phyloP scores from a whole-genome alignment of 306 rosid species.

The Prunus mongolica region DNA sequence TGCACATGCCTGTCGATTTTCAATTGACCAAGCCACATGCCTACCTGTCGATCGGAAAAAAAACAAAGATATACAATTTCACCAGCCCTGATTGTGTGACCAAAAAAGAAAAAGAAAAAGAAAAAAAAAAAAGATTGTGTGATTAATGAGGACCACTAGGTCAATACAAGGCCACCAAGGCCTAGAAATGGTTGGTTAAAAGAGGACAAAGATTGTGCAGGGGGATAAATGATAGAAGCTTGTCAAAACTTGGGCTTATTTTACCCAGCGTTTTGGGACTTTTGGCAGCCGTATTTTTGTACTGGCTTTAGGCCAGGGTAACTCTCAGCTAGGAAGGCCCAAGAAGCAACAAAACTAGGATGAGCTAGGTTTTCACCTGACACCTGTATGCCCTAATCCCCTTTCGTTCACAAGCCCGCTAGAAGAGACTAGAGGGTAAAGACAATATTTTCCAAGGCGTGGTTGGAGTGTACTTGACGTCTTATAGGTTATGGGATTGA shows the following conservation, averaged over 20 bases:
- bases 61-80: not conserved
- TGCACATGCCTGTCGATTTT: not conserved
- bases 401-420: not conserved
- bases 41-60: not conserved
- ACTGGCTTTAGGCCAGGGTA: not conserved
- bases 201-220: not conserved
- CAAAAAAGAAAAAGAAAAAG: too few species aligned
- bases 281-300: not conserved
- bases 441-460: not conserved
- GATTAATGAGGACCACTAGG: not conserved
- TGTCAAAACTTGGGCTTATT: not conserved
- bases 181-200: not conserved
- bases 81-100: not conserved
- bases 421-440: not conserved
- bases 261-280: not conserved
- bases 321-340: not conserved
- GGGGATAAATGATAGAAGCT: not conserved
- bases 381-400: not conserved
- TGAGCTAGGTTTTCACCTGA: not conserved
- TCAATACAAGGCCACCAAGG: not conserved
- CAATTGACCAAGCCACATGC: not conserved
- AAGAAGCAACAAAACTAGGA: not conserved
- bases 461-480: not conserved
- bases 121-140: too few species aligned
- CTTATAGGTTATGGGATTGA: not conserved